These are phyloP conservation scores for Nannochloropsis gaditana DNA, from an alignment of 108 stramenopile species.

Conservation along the genomic window DNA sequence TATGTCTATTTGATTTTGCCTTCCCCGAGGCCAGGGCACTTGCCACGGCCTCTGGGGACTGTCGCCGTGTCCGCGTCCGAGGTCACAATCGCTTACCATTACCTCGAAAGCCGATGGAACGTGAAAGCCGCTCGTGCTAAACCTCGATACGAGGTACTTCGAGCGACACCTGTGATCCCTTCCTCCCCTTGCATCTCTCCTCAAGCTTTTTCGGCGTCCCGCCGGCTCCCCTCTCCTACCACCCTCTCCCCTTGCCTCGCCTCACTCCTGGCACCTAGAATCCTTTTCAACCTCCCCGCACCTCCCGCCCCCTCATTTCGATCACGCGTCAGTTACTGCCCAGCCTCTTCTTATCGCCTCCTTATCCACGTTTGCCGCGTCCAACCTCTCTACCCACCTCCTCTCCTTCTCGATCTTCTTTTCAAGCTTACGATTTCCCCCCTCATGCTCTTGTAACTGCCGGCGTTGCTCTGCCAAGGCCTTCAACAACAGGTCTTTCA, in stretches of 20 bases:
- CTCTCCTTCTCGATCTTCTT: slow-evolving; percentile 37
- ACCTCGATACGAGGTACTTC: too few species aligned
- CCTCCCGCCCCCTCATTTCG: neutral
- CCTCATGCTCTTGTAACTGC: slow-evolving; percentile 36
- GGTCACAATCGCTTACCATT: too few species aligned
- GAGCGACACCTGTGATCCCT: too few species aligned
- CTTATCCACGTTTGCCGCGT: slow-evolving; percentile 34
- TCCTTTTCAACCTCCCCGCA: neutral
- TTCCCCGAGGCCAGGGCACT: too few species aligned
- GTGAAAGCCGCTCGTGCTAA: too few species aligned
- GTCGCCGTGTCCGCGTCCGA: too few species aligned
- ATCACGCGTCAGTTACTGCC: neutral
- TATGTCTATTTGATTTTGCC: too few species aligned
- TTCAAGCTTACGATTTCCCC: slow-evolving; percentile 24
- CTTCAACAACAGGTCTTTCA: slow-evolving; percentile 30
- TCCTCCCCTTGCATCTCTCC: too few species aligned
- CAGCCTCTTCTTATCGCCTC: slow-evolving; percentile 24
- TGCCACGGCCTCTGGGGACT: too few species aligned
- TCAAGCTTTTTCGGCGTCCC: too few species aligned
- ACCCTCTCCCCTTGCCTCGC: neutral
- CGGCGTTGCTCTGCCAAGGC: slow-evolving; percentile 36
- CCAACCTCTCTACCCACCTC: slow-evolving; percentile 44
- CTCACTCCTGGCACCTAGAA: neutral
- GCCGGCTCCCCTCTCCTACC: too few species aligned
- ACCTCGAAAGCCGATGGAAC: too few species aligned